Evolutionary conservation across 1,284 basidiomycete genomes (phyloP), one percentile per base, ranked within the genome.

Genomic region (Phylloboletellus chloephorus): DNA sequence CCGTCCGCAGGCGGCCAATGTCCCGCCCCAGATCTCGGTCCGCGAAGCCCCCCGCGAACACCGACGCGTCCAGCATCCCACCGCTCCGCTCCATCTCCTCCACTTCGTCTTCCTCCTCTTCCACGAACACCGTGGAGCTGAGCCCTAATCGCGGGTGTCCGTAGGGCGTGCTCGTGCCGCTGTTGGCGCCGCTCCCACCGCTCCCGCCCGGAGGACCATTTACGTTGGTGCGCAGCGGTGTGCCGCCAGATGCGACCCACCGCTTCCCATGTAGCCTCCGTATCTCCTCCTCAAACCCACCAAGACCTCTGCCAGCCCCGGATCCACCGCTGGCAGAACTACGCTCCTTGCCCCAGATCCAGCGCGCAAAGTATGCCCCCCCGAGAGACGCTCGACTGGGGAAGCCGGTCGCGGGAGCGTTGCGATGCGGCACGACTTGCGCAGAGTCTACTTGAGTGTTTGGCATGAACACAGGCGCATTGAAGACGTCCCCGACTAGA

Each of bases 221-320:
- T 23, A 80, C 63, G 53, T 73, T 79, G 24, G 79, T 82, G 41
- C 78, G 67, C 20, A 79, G 48, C 2, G 74, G 71, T 12, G 63
- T 63, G 2, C 74, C 75, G 10, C 78, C 74, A 2, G 69, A 76
- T 7, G 76, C 69, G 2, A 78, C 71, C 84, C 84, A 88, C 30
- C 83, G 68, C 61, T 83, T 84, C 32, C 73, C 72, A 23, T 86
- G 66, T 38, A 88, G 52, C 49, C 82, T 62, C 44, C 75, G 68
- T 36, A 88, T 74, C 59, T 88, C 86, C 41, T 88, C 86, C 56
- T 89, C 87, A 51, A 82, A 88, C 19, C 75, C 77, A 16, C 73
- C 72, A 5, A 78, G 65, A 0, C 76, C 72, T 12, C 67, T 56
- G 0, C 61, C 67, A 6, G 39, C 56, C 42, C 30, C 60, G 47